Conservation (phyloP, 208 protist species). For the Porcisia deanei region DNA sequence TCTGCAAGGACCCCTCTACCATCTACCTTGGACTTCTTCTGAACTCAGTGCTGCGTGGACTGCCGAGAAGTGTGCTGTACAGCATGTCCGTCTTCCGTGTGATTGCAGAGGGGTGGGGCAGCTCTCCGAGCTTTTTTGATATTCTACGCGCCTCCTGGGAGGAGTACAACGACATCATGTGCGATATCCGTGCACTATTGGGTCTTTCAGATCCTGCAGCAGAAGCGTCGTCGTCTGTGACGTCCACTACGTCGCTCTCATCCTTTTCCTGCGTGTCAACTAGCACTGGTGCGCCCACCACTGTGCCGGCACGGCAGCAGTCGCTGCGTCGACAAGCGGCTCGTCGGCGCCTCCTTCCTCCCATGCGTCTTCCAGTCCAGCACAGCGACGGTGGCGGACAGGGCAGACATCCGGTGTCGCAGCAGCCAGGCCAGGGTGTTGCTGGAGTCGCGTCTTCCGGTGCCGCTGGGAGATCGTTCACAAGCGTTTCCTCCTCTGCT, state of each 20-base stretch:
- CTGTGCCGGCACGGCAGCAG: background rate
- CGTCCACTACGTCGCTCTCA: background rate
- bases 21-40: conserved; percentile 79
- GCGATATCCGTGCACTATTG: conserved; percentile 21
- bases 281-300: background rate
- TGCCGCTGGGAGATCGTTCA: background rate
- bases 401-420: background rate
- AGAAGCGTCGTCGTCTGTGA: background rate
- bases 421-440: background rate
- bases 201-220: background rate
- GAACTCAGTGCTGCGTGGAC: conserved; percentile 45
- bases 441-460: background rate
- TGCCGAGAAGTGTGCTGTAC: conserved; percentile 45
- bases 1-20: conserved; percentile 70
- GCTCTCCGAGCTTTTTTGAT: conserved; percentile 44
- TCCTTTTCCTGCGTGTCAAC: conserved; percentile 5
- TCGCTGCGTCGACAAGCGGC: background rate
- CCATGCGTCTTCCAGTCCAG: conserved; percentile 19
- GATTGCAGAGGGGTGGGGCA: conserved; percentile 75
- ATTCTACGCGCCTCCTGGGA: conserved; percentile 52
- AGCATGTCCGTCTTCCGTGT: conserved; percentile 55
- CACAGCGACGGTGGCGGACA: background rate
- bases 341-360: conserved; percentile 10
- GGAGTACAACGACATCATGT: conserved; percentile 38
- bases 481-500: background rate